Evolutionary conservation across 768 basidiomycete genomes (phyloP), one percentile per base, ranked within the genome.

Genomic region (Trichaptum fuscoviolaceum): DNA sequence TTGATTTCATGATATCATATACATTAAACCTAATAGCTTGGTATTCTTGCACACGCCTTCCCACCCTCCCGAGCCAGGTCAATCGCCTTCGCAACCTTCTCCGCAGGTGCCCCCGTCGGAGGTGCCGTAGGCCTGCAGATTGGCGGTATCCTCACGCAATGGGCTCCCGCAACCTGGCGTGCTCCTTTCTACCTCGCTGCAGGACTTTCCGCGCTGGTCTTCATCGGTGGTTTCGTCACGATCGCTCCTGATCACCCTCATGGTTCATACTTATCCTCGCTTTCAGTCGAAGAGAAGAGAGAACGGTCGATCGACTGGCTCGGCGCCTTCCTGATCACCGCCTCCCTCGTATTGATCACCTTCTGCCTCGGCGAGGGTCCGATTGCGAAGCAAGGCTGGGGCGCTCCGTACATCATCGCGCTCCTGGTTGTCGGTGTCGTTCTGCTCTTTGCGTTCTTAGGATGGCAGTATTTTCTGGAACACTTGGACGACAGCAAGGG

Each of bases 51-150:
- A 0, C 83, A 89, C 61, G 79, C 87, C 0, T 96, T 96, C 74
- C 88, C 90, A 3, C 82, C 84, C 0, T 88, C 89, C 0, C 79
- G 79, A 15, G 82, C 87, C 0, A 85, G 95, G 10, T 86, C 91
- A 0, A 75, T 86, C 0, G 95, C 93, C 0, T 96, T 96, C 68
- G 85, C 95, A 0, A 87, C 89, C 0, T 96, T 95, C 69, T 83
- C 89, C 0, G 92, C 93, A 0, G 95, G 95, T 27, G 92, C 90
- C 0, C 93, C 95, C 0, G 72, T 95, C 6, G 95, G 95, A 0
- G 90, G 83, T 0, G 89, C 85, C 0, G 76, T 94, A 17, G 93
- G 95, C 1, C 81, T 81, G 34, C 76, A 87, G 0, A 67, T 93
- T 0, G 93, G 93, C 20, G 92, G 91, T n/a, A 77, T 88, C 1